Evolutionary conservation across 1,284 basidiomycete genomes (phyloP), one percentile per base, ranked within the genome.

Genomic region (Irpex sp.): DNA sequence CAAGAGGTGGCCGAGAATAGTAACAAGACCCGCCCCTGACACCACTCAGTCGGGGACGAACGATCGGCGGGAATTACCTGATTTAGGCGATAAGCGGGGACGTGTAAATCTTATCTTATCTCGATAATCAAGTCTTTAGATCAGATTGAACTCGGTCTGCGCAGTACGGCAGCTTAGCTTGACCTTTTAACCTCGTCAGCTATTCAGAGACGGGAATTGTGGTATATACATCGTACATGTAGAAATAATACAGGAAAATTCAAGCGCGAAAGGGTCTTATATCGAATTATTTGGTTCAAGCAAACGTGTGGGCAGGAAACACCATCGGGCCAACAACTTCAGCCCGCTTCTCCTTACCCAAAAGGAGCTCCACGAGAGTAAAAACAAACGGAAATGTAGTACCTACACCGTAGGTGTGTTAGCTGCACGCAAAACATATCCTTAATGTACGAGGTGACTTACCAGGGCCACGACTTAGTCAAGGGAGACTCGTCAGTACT

Each of bases 361-460:
- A 85, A 0, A 92, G 79, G 26, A 84, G 71, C 69, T 92, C 90
- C 31, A 93, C 86, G 55, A 94, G 74, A 44, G 85, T 84, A 54
- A 95, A 78, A 0, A 89, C 88, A 69, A 93, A 94, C 1, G 85
- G 85, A 68, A 95, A 92, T 0, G 86, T 79, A 0, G 93, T 94
- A 9, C 91, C 91, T 88, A 63, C 34, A 47, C 63, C 40, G 54
- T 48, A 47, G 37, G 26, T 61, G 17, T 55, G 21, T n/a, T 48
- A 5, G 61, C 21, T 19, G 54, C n/a, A 13, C n/a, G 49, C 31
- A n/a, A 34, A 6, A 31, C 26, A 21, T 13, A 11, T 3, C n/a
- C 21, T 21, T 9, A 21, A 13, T 58, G 15, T 15, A 34, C 8
- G 9, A 8, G 21, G n/a, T 56, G 11, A 73, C 79, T 70, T 72